Conservation (phyloP, 202 grass and related monocot species). For the Dendrocalamus latiflorus region DNA sequence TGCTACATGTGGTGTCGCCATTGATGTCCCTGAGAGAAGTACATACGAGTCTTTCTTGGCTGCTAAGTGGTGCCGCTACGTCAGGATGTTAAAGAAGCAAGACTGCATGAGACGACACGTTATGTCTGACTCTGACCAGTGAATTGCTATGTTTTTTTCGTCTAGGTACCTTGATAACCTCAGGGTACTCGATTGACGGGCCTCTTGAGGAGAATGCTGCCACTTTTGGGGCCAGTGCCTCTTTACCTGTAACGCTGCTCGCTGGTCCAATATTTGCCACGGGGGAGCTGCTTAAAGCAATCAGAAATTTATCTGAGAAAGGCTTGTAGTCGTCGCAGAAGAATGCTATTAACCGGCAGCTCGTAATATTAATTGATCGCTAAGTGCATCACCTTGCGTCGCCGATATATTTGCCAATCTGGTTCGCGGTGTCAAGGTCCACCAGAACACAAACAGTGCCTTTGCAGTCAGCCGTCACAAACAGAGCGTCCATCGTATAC, state of each 20-base stretch:
- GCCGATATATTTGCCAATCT: background rate
- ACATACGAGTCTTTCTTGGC: background rate
- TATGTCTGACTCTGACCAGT: background rate
- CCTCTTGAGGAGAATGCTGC: slow-evolving; percentile 42
- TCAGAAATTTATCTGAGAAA: background rate
- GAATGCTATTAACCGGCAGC: background rate
- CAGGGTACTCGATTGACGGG: slow-evolving; percentile 20
- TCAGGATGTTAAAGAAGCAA: slow-evolving; percentile 43
- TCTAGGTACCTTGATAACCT: slow-evolving; percentile 34
- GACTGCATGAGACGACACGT: background rate
- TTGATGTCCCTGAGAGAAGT: slow-evolving; percentile 42
- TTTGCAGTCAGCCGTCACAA: background rate
- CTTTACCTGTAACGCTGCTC: background rate
- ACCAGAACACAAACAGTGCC: slow-evolving; percentile 37
- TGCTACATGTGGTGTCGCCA: slow-evolving; percentile 61
- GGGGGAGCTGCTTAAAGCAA: slow-evolving; percentile 9
- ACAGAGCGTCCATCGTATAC: background rate
- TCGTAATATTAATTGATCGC: background rate
- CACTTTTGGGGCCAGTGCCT: slow-evolving; percentile 8
- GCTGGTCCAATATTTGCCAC: slow-evolving; percentile 10
- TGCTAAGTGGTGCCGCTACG: slow-evolving; percentile 70
- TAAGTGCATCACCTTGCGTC: background rate
- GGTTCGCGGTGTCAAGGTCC: slow-evolving; percentile 30
- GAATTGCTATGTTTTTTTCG: background rate
- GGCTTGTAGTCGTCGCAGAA: background rate